Conservation (phyloP, 2,329 filamentous ascomycete species). For the Arthrinium phaeospermum region DNA sequence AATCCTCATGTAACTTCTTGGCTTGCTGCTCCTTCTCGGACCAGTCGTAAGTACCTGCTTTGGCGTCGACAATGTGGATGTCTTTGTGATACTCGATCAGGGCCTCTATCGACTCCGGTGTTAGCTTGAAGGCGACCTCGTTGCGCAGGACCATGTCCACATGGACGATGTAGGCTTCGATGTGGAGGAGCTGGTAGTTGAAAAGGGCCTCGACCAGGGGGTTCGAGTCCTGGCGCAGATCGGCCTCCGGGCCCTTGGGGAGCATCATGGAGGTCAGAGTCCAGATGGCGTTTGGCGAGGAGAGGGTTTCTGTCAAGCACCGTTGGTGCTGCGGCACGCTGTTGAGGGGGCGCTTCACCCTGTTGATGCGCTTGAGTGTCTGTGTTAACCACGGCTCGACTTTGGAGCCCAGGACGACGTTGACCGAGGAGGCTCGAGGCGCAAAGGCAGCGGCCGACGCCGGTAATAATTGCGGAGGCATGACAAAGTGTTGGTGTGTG, state of each 20-base stretch:
- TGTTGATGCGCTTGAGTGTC: conserved; percentile 95
- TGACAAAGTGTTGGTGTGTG: conserved; percentile 50
- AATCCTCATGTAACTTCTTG: conserved; percentile 97
- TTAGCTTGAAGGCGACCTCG: conserved; percentile 98
- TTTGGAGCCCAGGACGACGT: conserved; percentile 90
- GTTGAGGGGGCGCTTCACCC: conserved; percentile 95
- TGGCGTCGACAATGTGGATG: conserved; percentile 88
- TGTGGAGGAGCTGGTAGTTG: conserved; percentile 91
- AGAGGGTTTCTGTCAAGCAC: conserved; percentile 94
- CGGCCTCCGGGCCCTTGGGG: conserved; percentile 83
- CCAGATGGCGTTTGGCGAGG: conserved; percentile 90
- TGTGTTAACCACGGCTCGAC: conserved; percentile 96
- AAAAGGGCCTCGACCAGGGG: conserved; percentile 85
- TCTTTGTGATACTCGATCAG: conserved; percentile 97
- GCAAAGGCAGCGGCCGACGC: conserved; percentile 97
- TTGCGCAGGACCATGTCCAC: conserved; percentile 98
- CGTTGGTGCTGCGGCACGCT: conserved; percentile 93
- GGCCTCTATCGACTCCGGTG: conserved; percentile 88
- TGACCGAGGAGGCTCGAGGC: conserved; percentile 86
- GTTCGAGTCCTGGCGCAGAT: conserved; percentile 81
- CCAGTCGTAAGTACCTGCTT: conserved; percentile 91
- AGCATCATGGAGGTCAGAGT: conserved; percentile 92
- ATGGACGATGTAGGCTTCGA: conserved; percentile 98
- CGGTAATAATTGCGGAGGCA: conserved; percentile 93
- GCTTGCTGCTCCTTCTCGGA: conserved; percentile 94